These are phyloP conservation scores for Amphirosellinia nigrospora DNA, from an alignment of 495 filamentous ascomycete species.

Conservation along the genomic window DNA sequence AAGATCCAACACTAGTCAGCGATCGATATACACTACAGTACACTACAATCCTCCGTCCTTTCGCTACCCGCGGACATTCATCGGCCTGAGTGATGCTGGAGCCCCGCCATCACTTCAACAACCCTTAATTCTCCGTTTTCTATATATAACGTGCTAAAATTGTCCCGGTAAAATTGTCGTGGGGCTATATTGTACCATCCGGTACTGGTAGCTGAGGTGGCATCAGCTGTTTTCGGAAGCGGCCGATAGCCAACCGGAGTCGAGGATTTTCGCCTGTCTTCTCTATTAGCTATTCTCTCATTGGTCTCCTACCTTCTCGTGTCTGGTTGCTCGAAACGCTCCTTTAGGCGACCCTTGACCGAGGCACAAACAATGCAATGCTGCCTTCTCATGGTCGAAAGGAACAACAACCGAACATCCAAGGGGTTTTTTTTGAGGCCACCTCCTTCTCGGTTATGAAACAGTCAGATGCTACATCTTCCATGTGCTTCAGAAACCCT, in stretches of 20 bases:
- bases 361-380: slow-evolving; percentile 13
- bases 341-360: slow-evolving; percentile 4
- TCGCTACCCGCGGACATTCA: neutral
- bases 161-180: neutral
- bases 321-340: slow-evolving; percentile 13
- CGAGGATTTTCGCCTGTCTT: neutral
- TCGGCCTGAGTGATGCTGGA: slow-evolving; percentile 7
- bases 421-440: neutral
- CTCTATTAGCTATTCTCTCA: neutral
- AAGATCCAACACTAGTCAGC: slow-evolving; percentile 16
- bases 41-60: slow-evolving; percentile 11
- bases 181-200: neutral
- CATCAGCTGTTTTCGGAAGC: slow-evolving; percentile 12
- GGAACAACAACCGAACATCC: neutral
- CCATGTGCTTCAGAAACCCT: neutral
- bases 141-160: slow-evolving; percentile 18
- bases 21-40: neutral
- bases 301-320: neutral
- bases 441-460: neutral
- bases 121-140: slow-evolving; percentile 10
- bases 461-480: neutral
- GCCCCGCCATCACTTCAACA: neutral
- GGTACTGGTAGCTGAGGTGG: slow-evolving; percentile 10
- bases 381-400: neutral
- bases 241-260: slow-evolving; percentile 22